Base-by-base conservation (phyloP, 495 filamentous ascomycete species). In the Staphylotrichum tortipilum region DNA sequence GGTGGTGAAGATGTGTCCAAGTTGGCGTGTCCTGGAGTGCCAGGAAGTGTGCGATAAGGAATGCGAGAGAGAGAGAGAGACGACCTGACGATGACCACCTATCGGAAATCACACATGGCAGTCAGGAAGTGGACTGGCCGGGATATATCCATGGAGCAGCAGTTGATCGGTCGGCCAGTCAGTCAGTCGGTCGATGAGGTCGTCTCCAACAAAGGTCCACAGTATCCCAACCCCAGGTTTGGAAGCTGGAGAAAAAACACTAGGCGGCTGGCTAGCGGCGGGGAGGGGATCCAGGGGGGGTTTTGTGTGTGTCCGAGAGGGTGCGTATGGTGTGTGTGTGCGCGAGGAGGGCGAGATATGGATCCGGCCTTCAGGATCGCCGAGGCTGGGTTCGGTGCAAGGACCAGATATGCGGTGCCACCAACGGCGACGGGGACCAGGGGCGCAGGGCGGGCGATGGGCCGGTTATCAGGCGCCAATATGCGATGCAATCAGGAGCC, bases 91-190 rank as follows among this genome's bases (percentile, higher is more conserved):
- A 47, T 48, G 52, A 52, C 30, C 15, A 17, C 49, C 54, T 63
- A 65, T 44, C 56, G 60, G 50, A 57, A 57, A 44, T 63, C 56
- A 58, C 36, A 53, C 60, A 65, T 65, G 62, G 47, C 60, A 63
- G 41, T 48, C 30, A 44, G 24, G 31, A 29, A 43, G 7, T 50
- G 46, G 41, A 41, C 36, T 26, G 44, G 50, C 31, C 31, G 50
- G 50, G 42, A 36, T 22, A 45, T 49, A 55, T 65, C 60, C 62
- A 65, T 65, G 53, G 50, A 51, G 44, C 43, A 52, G 47, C 35
- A 49, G 34, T 38, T 21, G 18, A n/a, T n/a, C n/a, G n/a, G n/a
- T n/a, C n/a, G n/a, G n/a, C n/a, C n/a, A n/a, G 35, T 51, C 15
- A 31, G 43, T 10, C 28, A 22, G 12, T 26, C 30, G 38, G 28